These are phyloP conservation scores for Torulaspora delbrueckii DNA, from an alignment of 805 yeast species.

Conservation along the genomic window DNA sequence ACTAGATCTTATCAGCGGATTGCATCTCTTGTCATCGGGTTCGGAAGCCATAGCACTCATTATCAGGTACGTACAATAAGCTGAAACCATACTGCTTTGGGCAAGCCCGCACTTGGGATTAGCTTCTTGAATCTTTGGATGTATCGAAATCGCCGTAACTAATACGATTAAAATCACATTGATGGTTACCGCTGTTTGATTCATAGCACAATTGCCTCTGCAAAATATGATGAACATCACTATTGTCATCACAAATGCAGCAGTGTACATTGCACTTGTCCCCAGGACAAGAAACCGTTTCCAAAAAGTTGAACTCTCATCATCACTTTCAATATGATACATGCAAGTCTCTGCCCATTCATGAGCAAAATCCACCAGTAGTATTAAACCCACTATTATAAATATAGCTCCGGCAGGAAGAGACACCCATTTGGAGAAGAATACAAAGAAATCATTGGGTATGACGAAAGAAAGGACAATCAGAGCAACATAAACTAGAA, in stretches of 20 bases:
- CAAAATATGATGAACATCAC: slow-evolving; percentile 83
- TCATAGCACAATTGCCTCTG: slow-evolving; percentile 76
- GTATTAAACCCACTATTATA: slow-evolving; percentile 81
- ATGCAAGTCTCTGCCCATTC: slow-evolving; percentile 97
- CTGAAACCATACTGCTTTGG: slow-evolving; percentile 91
- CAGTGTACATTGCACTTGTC: slow-evolving; percentile 77
- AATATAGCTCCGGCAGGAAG: slow-evolving; percentile 79
- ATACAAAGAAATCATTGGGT: slow-evolving; percentile 80
- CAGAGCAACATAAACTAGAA: slow-evolving; percentile 53
- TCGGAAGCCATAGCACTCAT: slow-evolving; percentile 93
- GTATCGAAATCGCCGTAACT: slow-evolving; percentile 66
- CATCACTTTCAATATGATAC: slow-evolving; percentile 81
- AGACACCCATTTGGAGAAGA: slow-evolving; percentile 89
- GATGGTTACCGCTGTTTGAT: slow-evolving; percentile 76
- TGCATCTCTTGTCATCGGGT: slow-evolving; percentile 90
- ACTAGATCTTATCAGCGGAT: slow-evolving; percentile 81
- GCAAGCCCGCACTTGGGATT: slow-evolving; percentile 96
- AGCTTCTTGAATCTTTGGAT: slow-evolving; percentile 80
- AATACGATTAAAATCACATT: slow-evolving; percentile 63
- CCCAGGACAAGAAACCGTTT: slow-evolving; percentile 77
- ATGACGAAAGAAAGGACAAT: slow-evolving; percentile 63
- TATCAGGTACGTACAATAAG: slow-evolving; percentile 86
- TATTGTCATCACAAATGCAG: slow-evolving; percentile 64
- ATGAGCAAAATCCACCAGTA: slow-evolving; percentile 94
- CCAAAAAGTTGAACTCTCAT: slow-evolving; percentile 61